Evolutionary conservation across 805 yeast species (phyloP), one percentile per base, ranked within the genome.

Genomic region (Starmerella etchellsii): DNA sequence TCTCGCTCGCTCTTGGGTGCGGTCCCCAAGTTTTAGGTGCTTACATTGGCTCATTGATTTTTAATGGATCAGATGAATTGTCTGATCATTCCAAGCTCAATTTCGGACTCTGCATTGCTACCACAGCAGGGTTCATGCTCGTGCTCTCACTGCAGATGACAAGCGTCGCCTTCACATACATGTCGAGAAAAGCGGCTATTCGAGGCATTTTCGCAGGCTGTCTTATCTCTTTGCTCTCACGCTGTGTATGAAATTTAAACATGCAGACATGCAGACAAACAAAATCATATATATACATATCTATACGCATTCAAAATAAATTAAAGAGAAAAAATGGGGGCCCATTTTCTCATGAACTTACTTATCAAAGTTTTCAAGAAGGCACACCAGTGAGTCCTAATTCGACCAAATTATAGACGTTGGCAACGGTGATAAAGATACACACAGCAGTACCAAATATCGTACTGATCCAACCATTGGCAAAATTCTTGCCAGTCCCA

Each of bases 11-110:
- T 0, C 61, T 88, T 15, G 96, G 95, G 3, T 87, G 88, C 0
- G 66, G 75, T 2, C 76, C 95, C 2, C 96, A 87, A 56, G 95
- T 96, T 0, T 48, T 83, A 15, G 98, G 98, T 18, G 97, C 95
- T 0, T 51, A 78, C 0, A 45, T 79, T 2, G 51, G 49, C 2
- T 38, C 37, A 10, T 14, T 31, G n/a, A n/a, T 47, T 2, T 47
- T 47, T 31, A 25, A 13, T 5, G 96, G 93, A 0, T 69, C 68
- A 50, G 48, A 70, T 5, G 64, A 79, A 25, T 61, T 71, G 40
- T 32, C 52, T 57, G 34, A 63, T 9, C 63, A 63, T 22, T 26
- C 46, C 13, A 54, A 52, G 22, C 54, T 62, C 27, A 54, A 59
- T 29, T 76, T 79, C 58, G 93, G 87, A 0, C 46, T 70, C 0